phyloP scores from a whole-genome alignment of 148 eudicot species.

The Agrostemma githago region DNA sequence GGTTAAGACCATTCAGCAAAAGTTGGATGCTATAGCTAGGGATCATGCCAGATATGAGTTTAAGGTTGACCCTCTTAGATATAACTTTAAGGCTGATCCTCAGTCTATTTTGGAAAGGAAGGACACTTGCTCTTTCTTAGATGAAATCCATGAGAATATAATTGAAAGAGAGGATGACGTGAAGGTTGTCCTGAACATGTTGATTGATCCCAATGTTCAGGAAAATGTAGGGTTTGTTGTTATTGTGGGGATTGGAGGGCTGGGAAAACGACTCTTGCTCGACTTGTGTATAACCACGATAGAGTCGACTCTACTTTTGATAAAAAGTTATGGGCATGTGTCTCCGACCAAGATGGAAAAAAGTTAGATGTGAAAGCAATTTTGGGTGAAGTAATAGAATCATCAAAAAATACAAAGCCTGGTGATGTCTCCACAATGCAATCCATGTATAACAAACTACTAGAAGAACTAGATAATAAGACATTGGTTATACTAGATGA shows the following conservation, averaged over 20 bases:
- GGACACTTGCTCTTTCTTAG: background rate
- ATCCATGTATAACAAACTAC: background rate
- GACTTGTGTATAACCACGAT: background rate
- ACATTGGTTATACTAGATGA: background rate
- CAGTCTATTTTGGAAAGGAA: background rate
- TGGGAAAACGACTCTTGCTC: slow-evolving; percentile 13
- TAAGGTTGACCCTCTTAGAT: background rate
- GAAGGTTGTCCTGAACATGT: background rate
- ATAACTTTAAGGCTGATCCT: background rate
- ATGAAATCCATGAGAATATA: slow-evolving; percentile 2
- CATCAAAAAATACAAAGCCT: background rate
- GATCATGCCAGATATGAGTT: background rate
- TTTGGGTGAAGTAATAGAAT: background rate
- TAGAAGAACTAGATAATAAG: background rate
- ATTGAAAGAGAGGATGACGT: slow-evolving; percentile 1
- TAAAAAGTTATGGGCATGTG: background rate
- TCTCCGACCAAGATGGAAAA: slow-evolving; percentile 1
- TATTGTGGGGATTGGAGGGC: background rate
- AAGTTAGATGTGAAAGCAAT: background rate
- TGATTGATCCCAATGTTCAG: background rate
- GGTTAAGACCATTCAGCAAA: background rate
- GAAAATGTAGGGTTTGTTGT: slow-evolving; percentile 4
- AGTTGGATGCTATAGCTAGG: background rate
- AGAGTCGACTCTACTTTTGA: background rate
- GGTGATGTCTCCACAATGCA: background rate